Evolutionary conservation across 768 basidiomycete genomes (phyloP).

Genomic region (Russula griseocarnosa): DNA sequence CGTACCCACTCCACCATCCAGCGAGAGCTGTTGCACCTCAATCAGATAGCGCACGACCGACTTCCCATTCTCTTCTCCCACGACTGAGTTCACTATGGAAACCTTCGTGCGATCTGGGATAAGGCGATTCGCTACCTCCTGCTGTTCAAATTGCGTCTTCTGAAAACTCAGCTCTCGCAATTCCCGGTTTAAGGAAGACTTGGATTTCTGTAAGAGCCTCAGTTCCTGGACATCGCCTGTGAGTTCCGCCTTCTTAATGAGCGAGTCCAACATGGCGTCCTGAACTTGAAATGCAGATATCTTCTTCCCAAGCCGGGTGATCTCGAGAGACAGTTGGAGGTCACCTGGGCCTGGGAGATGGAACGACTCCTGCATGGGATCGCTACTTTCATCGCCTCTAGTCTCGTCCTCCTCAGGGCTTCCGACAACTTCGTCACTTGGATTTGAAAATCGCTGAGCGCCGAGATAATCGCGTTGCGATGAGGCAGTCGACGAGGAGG

Average conservation of each 20-base stretch:
- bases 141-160: conserved; percentile 88
- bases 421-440: conserved; percentile 40
- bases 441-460: not conserved
- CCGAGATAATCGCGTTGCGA: conserved; percentile 8
- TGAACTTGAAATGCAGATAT: conserved; percentile 76
- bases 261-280: conserved; percentile 74
- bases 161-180: conserved; percentile 83
- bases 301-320: conserved; percentile 70
- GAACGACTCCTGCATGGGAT: conserved; percentile 49
- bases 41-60: conserved; percentile 89
- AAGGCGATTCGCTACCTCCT: conserved; percentile 86
- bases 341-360: conserved; percentile 85
- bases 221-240: conserved; percentile 88
- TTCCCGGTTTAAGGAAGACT: conserved; percentile 76
- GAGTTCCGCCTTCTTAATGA: conserved; percentile 93
- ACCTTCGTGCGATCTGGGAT: conserved; percentile 79
- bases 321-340: conserved; percentile 83
- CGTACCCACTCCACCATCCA: conserved; percentile 71
- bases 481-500: conserved; percentile 11
- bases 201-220: conserved; percentile 74
- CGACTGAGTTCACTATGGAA: conserved; percentile 78
- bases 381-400: conserved; percentile 42
- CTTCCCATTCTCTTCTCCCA: conserved; percentile 81
- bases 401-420: conserved; percentile 40
- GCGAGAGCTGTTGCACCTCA: conserved; percentile 84